Evolutionary conservation across 2,329 filamentous ascomycete genomes (phyloP), one percentile per base, ranked within the genome.

Genomic region (Neoascochyta sp.): DNA sequence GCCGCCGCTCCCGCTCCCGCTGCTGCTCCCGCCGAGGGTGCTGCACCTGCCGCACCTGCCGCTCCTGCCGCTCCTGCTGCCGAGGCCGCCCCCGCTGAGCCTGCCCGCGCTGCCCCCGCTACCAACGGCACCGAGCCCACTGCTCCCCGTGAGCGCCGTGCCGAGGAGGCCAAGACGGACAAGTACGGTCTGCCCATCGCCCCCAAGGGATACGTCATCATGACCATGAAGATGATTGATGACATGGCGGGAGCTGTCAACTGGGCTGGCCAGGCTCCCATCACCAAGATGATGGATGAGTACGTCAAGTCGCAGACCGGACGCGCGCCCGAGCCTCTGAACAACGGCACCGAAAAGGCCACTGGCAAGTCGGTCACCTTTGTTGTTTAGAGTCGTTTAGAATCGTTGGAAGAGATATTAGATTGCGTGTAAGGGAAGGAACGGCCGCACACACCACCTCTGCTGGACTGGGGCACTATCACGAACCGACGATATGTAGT

Each of bases 181-280:
- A 49, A 51, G 24, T 47, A 53, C 22, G 32, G 37, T 8, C 21
- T 44, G 18, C 29, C 36, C 9, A 34, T 41, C 9, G 34, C 55
- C 1, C 50, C 54, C 1, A 36, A 35, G 17, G 58, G 59, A 22
- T 41, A 44, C 10, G 39, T 61, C 18, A 39, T 52, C 27, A 54
- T 63, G 45, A 54, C 47, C 13, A 61, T 63, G 59, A 51, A 49
- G 36, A 43, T 53, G 36, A 43, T 63, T 12, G 50, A 61, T 23
- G 43, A 43, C 16, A 63, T 63, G 59, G 57, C 42, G 5, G 26
- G 41, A 20, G 23, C 45, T 11, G 30, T 46, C 10, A 26, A 33
- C 6, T 60, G 54, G 52, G 54, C 46, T 32, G 52, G 52, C 11
- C 48, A 58, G 31, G 48, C 47, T 7, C 47, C 54, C 3, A 54